A percentile compares a stretch with the other conserved stretches of the same genome.
phyloP scores from a whole-genome alignment of 495 filamentous ascomycete genomes.

The Amorphotheca resinae region DNA sequence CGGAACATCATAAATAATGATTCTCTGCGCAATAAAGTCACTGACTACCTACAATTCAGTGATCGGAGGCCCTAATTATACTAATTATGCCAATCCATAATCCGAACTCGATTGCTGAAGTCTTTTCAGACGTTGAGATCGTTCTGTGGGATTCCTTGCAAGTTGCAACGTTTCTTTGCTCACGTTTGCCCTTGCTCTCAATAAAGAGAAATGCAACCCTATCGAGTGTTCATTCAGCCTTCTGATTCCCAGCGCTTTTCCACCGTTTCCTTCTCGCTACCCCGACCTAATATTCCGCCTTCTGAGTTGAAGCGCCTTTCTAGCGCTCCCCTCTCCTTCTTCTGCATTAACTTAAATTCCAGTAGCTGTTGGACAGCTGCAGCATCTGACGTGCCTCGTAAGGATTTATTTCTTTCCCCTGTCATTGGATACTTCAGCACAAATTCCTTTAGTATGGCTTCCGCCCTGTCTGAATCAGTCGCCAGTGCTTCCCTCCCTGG shows the following conservation, averaged over 20 bases:
- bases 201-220: no score
- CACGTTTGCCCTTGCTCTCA: no score
- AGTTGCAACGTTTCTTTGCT: no score
- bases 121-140: not conserved
- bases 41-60: no score
- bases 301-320: no score
- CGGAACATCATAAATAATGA: no score
- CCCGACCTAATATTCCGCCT: no score
- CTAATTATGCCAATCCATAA: not conserved
- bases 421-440: conserved; percentile 18
- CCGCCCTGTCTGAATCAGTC: conserved; percentile 4
- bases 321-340: conserved; percentile 10
- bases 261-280: no score
- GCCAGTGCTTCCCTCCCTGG: conserved; percentile 6
- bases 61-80: no score
- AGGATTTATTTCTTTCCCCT: conserved; percentile 2
- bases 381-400: not conserved
- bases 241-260: no score
- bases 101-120: not conserved
- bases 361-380: conserved; percentile 18
- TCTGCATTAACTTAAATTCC: conserved; percentile 10
- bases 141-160: not conserved
- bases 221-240: no score
- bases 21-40: no score
- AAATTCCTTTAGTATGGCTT: conserved; percentile 10